Evolutionary conservation across 306 rosid genomes (phyloP).

Genomic region (Vicia villosa): DNA sequence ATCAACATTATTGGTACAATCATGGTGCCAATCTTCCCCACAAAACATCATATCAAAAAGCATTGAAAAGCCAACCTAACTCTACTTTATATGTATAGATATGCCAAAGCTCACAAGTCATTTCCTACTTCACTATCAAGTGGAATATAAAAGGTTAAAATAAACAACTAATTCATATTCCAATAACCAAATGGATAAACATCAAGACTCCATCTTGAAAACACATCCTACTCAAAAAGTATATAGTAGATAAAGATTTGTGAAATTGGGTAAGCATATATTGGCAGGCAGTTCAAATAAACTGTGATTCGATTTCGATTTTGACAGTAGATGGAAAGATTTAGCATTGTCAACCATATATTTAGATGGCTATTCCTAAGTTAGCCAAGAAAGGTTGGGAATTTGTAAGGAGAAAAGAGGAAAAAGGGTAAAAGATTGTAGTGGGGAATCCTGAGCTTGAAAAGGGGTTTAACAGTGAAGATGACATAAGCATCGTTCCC

Average conservation of each 20-base stretch:
- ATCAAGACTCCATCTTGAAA: conserved; percentile 46
- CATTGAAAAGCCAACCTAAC: conserved; percentile 42
- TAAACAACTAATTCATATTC: conserved; percentile 32
- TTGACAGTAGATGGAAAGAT: conserved; percentile 46
- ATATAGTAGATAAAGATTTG: conserved; percentile 34
- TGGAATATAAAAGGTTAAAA: conserved; percentile 37
- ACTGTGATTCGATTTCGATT: conserved; percentile 54
- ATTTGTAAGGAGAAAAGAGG: conserved; percentile 43
- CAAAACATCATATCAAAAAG: conserved; percentile 50
- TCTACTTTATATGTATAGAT: conserved; percentile 36
- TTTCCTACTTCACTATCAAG: conserved; percentile 41
- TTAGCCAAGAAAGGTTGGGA: conserved; percentile 47
- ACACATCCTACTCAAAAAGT: conserved; percentile 36
- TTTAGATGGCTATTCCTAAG: conserved; percentile 49
- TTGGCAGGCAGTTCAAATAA: conserved; percentile 59
- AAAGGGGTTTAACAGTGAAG: conserved; percentile 50
- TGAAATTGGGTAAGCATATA: conserved; percentile 46
- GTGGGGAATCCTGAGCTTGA: conserved; percentile 89
- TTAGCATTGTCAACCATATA: conserved; percentile 53
- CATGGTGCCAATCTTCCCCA: conserved; percentile 45
- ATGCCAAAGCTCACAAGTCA: conserved; percentile 40
- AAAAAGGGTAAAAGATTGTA: conserved; percentile 44
- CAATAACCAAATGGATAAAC: conserved; percentile 50
- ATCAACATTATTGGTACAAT: conserved; percentile 48
- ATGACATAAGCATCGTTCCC: conserved; percentile 76